Base-by-base conservation (phyloP, 805 yeast genomes). In the Yamadazyma philogaea region DNA sequence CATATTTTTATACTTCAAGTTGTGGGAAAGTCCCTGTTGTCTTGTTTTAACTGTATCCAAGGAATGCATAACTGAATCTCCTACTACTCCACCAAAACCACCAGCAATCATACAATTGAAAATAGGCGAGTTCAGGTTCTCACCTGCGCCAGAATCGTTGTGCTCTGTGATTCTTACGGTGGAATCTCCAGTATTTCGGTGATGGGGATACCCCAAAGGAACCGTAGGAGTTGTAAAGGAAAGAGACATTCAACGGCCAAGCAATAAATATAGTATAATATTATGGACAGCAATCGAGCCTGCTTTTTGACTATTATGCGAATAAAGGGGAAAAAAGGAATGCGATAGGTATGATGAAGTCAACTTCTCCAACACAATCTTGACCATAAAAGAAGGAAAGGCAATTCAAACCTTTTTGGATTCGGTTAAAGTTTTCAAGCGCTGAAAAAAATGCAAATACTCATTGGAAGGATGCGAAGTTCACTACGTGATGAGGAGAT, bases 21-120 rank as follows among this genome's bases (percentile, higher is more conserved):
- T 74, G 49, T 73, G 69, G 17, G 86, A 82, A 3, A 95, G 86
- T n/a, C 96, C 98, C 59, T 93, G 99, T 61, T 93, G 99, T 48
- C 99, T 74, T 2, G 99, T 93, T 60, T 93, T 93, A 24, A 93
- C 96, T 0, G 99, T 93, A 59, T 93, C 99, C 27, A 93, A 66
- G 0, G 98, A 90, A 63, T 93, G 97, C 97, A 93, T 93, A 22
- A 79, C 67, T 1, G 93, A 76, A 56, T 91, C 99, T 11, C 97
- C 98, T 30, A 90, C 78, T 42, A 87, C 82, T 1, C 98, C 99
- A 6, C 99, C 99, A 37, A 91, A 64, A 0, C 96, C 97, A 32
- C 99, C 99, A 0, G 97, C 96, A 30, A 89, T 42, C 72, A 88
- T 72, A 57, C 88, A 79, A 55, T 77, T 73, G 48, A 75, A 34